Conservation (phyloP, 805 yeast genomes). For the Ogataea allantospora region DNA sequence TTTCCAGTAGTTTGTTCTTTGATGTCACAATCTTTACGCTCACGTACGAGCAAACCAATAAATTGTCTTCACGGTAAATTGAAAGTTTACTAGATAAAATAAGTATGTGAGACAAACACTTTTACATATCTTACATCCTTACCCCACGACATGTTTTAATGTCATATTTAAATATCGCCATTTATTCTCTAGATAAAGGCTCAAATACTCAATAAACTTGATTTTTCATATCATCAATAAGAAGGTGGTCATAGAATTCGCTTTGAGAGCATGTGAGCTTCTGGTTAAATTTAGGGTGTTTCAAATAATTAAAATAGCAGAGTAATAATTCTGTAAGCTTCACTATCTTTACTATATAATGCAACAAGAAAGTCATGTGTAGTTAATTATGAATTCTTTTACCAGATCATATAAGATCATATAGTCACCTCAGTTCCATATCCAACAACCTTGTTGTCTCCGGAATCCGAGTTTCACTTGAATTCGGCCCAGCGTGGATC, state of each 20-base stretch:
- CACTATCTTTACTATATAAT: not conserved
- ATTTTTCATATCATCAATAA: too few species aligned
- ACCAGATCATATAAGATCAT: too few species aligned
- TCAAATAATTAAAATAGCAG: not conserved
- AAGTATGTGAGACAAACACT: too few species aligned
- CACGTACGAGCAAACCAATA: not conserved
- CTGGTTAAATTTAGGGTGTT: too few species aligned
- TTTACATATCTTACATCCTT: slow-evolving; percentile 1
- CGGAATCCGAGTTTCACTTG: too few species aligned
- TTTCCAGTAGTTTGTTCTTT: not conserved
- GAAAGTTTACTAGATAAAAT: too few species aligned
- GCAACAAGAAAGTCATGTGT: too few species aligned
- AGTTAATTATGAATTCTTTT: too few species aligned
- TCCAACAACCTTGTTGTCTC: not conserved
- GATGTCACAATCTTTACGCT: not conserved
- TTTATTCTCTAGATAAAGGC: not conserved
- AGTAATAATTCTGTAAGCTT: not conserved
- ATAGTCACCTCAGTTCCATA: not conserved
- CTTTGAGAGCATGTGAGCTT: too few species aligned
- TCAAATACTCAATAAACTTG: not conserved
- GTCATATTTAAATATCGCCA: not conserved
- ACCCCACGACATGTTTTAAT: slow-evolving; percentile 2
- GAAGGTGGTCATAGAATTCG: too few species aligned
- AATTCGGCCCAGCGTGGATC: not conserved
- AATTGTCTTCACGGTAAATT: too few species aligned